These are phyloP conservation scores for Gomphus sp. DNA, from an alignment of 1,284 basidiomycete species.

Conservation along the genomic window DNA sequence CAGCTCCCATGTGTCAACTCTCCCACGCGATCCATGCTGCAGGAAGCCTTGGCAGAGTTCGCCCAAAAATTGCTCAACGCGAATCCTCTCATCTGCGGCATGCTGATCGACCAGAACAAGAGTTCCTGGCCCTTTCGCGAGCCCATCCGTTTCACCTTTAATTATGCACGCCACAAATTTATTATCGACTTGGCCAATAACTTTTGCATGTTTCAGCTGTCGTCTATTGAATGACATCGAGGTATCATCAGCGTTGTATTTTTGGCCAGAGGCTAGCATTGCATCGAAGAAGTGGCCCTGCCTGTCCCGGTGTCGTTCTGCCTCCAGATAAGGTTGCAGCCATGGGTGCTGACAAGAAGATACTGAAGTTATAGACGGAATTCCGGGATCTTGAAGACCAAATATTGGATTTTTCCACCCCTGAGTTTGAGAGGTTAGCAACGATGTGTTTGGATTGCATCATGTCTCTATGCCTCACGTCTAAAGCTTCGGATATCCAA, in stretches of 20 bases:
- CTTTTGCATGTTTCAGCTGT: conserved; percentile 42
- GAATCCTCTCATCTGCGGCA: conserved; percentile 87
- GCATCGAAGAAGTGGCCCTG: background rate
- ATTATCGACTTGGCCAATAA: conserved; percentile 78
- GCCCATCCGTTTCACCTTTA: conserved; percentile 15
- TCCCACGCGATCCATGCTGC: conserved; percentile 23
- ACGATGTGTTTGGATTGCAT: background rate
- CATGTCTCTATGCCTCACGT: conserved; percentile 25
- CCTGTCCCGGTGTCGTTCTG: background rate
- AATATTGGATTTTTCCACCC: conserved; percentile 18
- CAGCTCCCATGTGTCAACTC: conserved; percentile 32
- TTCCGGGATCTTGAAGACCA: conserved; percentile 1
- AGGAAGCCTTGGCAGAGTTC: conserved; percentile 62
- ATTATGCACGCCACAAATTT: conserved; percentile 79
- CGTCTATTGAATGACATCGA: conserved; percentile 31
- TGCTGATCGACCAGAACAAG: conserved; percentile 89
- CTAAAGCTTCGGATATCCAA: conserved; percentile 44
- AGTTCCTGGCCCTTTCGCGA: conserved; percentile 4
- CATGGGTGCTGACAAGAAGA: background rate
- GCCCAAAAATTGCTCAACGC: conserved; percentile 76
- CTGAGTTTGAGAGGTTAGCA: conserved; percentile 1
- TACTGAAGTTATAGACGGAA: background rate
- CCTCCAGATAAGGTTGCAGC: background rate
- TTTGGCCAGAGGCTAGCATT: background rate
- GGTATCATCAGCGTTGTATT: conserved; percentile 1